A percentile compares a stretch with the other conserved stretches of the same genome.
These are phyloP conservation scores for Pseudonitzschia delicatissima DNA, from an alignment of 108 stramenopile genomes.

Conservation along the genomic window DNA sequence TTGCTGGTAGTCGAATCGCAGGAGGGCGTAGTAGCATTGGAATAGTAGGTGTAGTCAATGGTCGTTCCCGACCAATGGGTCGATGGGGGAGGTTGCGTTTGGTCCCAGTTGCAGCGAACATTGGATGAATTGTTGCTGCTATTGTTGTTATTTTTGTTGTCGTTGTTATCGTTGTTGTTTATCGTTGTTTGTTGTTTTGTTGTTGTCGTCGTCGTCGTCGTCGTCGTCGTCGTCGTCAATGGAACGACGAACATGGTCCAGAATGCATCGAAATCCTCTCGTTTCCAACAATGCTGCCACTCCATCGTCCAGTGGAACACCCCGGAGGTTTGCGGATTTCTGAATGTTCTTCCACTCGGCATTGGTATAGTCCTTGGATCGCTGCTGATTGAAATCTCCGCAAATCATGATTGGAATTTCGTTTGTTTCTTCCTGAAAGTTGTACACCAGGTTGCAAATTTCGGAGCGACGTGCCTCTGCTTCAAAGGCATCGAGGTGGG, in stretches of 20 bases:
- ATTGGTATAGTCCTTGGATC: background rate
- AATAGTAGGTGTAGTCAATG: slow-evolving; percentile 21
- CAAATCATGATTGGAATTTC: background rate
- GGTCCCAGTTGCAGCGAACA: slow-evolving; percentile 17
- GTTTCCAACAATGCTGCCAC: background rate
- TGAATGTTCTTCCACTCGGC: slow-evolving; percentile 8
- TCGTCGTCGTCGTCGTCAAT: too few relatives aligned
- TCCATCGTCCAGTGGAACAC: slow-evolving; percentile 11
- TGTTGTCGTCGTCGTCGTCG: background rate
- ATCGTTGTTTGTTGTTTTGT: too few relatives aligned
- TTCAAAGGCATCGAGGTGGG: slow-evolving; percentile 20
- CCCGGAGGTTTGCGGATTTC: background rate
- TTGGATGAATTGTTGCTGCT: background rate
- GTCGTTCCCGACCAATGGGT: slow-evolving; percentile 28
- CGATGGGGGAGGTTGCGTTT: slow-evolving; percentile 11
- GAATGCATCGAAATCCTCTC: slow-evolving; percentile 5
- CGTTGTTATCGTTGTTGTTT: background rate
- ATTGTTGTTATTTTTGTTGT: background rate
- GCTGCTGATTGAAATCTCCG: slow-evolving; percentile 27
- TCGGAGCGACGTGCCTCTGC: background rate
- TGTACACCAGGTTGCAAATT: background rate
- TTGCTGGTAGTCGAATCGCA: background rate
- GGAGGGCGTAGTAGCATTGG: background rate
- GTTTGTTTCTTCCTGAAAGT: background rate
- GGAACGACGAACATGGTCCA: background rate